Percentiles rank a stretch among this genome's conserved stretches.
Conservation (phyloP, 2,329 filamentous ascomycete genomes). For the Biscogniauxia marginata region DNA sequence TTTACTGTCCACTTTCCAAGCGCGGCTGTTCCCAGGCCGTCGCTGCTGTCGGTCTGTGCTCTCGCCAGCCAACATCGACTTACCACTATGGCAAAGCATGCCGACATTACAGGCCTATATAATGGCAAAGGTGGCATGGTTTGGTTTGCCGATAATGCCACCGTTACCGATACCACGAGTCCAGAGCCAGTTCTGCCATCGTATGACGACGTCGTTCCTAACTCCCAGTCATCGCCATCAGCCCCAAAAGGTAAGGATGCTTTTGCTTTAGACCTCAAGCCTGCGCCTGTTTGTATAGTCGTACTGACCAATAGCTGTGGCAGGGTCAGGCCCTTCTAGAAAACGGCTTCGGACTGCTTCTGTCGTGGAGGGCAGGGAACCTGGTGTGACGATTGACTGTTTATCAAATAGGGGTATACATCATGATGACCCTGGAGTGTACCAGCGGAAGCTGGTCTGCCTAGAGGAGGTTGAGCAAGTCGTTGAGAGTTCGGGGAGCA, state of each 20-base stretch:
- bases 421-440: not conserved
- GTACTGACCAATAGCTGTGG: not conserved
- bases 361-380: not conserved
- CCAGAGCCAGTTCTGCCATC: not conserved
- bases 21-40: not conserved
- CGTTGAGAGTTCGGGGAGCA: not conserved
- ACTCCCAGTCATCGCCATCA: not conserved
- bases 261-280: not conserved
- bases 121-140: not conserved
- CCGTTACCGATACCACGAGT: not conserved
- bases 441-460: not conserved
- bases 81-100: not conserved
- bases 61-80: not conserved
- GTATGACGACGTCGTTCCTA: not conserved
- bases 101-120: not conserved
- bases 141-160: not conserved
- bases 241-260: not conserved
- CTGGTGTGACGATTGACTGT: not conserved
- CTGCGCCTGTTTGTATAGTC: not conserved
- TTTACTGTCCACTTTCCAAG: not conserved
- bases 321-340: not conserved
- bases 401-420: not conserved
- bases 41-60: not conserved
- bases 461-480: not conserved
- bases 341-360: not conserved